A percentile compares a stretch with the other conserved stretches of the same genome.
phyloP scores from a whole-genome alignment of 192 early-diverging fungal species.

The Coemansia sp. region DNA sequence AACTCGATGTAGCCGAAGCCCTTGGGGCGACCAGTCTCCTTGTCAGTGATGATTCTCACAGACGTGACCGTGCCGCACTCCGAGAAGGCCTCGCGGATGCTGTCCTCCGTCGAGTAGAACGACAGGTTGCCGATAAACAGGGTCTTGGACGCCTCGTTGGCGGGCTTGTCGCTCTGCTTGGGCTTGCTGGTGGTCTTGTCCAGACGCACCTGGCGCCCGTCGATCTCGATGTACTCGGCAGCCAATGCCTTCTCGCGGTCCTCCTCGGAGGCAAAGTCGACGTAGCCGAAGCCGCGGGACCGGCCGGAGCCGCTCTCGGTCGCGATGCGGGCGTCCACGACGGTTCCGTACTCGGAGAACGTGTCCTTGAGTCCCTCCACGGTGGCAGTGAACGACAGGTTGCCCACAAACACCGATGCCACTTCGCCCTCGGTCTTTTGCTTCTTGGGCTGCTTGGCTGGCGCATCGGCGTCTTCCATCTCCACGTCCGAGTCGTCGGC shows the following conservation, averaged over 20 bases:
- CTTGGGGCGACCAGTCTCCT: conserved; percentile 77
- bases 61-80: conserved; percentile 88
- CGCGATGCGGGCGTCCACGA: conserved; percentile 73
- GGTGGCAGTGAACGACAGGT: conserved; percentile 79
- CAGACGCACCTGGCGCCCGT: conserved; percentile 78
- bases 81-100: conserved; percentile 85
- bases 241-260: conserved; percentile 67
- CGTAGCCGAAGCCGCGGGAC: conserved; percentile 79
- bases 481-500: conserved; percentile 39
- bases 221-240: conserved; percentile 68
- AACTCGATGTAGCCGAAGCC: conserved; percentile 99
- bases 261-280: conserved; percentile 73
- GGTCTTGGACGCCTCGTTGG: conserved; percentile 60
- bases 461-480: conserved; percentile 18
- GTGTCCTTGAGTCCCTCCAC: conserved; percentile 72
- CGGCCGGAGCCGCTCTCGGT: conserved; percentile 62
- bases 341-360: conserved; percentile 71
- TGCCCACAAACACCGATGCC: conserved; percentile 77
- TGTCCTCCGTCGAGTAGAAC: conserved; percentile 87
- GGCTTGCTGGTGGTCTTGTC: conserved; percentile 58
- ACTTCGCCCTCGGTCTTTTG: conserved; percentile 51
- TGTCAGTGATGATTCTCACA: conserved; percentile 80
- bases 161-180: conserved; percentile 36
- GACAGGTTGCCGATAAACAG: conserved; percentile 86
- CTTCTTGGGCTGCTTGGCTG: conserved; percentile 47